Percentiles rank a stretch among this genome's conserved stretches.
Evolutionary conservation across 345 rosid species (phyloP).

Genomic region (Citrus maxima): DNA sequence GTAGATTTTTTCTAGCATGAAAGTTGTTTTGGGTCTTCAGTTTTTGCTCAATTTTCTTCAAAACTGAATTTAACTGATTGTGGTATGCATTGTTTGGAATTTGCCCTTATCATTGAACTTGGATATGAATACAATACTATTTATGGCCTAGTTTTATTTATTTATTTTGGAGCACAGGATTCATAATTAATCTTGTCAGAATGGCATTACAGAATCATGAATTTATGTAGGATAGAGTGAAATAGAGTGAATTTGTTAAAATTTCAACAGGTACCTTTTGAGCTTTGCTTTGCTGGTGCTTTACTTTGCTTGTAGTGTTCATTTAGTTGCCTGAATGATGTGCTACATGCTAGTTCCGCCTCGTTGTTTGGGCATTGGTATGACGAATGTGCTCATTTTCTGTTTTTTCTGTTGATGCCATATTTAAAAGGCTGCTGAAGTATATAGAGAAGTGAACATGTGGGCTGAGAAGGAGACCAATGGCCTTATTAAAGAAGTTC

Average conservation of each 20-base stretch:
- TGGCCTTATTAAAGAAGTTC: constrained; percentile 73
- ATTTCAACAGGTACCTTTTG: neutral
- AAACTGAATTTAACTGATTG: neutral
- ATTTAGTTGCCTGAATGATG: no score
- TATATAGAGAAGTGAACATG: constrained; percentile 49
- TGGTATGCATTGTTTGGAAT: neutral
- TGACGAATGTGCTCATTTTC: neutral
- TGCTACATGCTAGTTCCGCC: neutral
- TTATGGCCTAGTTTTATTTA: neutral
- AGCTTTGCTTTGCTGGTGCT: neutral
- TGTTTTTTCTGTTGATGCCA: constrained; percentile 2
- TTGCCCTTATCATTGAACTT: neutral
- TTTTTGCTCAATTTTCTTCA: neutral
- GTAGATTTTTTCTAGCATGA: neutral
- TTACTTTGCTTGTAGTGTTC: neutral
- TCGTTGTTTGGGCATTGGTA: neutral
- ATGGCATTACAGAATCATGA: neutral
- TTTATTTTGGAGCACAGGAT: no score
- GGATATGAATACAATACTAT: neutral
- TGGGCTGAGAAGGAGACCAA: constrained; percentile 73
- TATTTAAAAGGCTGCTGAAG: constrained; percentile 62
- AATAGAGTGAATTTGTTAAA: neutral
- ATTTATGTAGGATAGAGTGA: no score
- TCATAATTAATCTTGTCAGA: neutral
- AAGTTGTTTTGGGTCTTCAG: neutral